These are phyloP conservation scores for Brachypodium distachyon DNA, from an alignment of 202 grass and related monocot species.

Conservation along the genomic window DNA sequence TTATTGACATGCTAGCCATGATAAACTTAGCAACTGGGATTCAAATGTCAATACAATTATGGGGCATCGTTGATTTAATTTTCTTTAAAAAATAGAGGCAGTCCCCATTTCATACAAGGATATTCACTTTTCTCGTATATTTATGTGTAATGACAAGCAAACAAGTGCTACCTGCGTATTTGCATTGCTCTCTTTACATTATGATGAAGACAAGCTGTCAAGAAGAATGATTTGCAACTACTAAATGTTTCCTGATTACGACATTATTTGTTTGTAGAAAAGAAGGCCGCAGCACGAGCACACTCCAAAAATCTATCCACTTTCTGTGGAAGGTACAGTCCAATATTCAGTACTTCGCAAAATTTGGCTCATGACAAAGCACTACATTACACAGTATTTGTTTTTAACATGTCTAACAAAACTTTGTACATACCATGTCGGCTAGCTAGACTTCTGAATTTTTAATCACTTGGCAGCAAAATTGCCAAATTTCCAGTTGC, in stretches of 20 bases:
- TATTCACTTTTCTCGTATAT: neutral
- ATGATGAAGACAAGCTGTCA: neutral
- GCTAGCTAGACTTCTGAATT: neutral
- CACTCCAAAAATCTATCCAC: conserved; percentile 82
- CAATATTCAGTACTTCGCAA: neutral
- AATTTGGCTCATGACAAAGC: neutral
- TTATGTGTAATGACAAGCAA: conserved; percentile 3
- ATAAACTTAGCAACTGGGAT: neutral
- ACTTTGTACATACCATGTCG: neutral
- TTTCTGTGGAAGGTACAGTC: conserved; percentile 87
- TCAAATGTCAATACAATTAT: neutral
- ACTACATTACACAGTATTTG: neutral
- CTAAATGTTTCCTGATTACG: neutral
- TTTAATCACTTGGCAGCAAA: neutral
- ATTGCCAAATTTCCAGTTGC: neutral
- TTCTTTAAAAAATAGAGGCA: neutral
- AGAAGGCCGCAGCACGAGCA: conserved; percentile 75
- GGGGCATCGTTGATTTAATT: neutral
- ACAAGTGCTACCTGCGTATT: neutral
- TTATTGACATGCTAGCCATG: neutral
- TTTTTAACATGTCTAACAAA: neutral
- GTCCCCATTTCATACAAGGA: neutral
- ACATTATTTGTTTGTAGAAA: conserved; percentile 34
- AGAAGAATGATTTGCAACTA: neutral
- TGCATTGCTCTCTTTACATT: neutral